Conservation (phyloP, 2,329 filamentous ascomycete genomes). For the Cladophialophora psammophila region DNA sequence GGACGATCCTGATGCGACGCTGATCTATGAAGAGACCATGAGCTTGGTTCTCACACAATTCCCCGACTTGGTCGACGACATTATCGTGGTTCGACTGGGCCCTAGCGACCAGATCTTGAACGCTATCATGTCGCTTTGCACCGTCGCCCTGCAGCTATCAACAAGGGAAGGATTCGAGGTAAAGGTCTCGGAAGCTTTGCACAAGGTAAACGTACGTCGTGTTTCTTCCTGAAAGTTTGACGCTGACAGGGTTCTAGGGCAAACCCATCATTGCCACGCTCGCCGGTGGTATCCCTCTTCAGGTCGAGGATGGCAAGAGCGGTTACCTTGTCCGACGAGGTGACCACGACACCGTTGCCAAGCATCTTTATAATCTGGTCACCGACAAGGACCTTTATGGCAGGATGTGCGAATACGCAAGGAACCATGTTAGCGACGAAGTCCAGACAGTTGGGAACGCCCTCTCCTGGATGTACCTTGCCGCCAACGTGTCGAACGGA, state of each 20-base stretch:
- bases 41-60: slow-evolving; percentile 70
- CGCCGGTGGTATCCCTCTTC: slow-evolving; percentile 81
- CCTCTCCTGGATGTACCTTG: slow-evolving; percentile 79
- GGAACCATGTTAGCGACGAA: slow-evolving; percentile 76
- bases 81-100: slow-evolving; percentile 78
- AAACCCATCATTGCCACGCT: slow-evolving; percentile 77
- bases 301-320: slow-evolving; percentile 74
- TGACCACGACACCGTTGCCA: slow-evolving; percentile 73
- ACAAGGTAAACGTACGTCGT: slow-evolving; percentile 57
- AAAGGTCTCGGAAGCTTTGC: slow-evolving; percentile 83
- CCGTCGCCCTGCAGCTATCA: slow-evolving; percentile 78
- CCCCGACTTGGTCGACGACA: slow-evolving; percentile 67
- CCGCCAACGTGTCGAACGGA: slow-evolving; percentile 68
- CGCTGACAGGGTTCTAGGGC: slow-evolving; percentile 50
- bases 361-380: slow-evolving; percentile 71
- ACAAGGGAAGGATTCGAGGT: slow-evolving; percentile 86
- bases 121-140: slow-evolving; percentile 73
- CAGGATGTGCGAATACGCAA: slow-evolving; percentile 70
- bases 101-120: slow-evolving; percentile 84
- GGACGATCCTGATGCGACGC: slow-evolving; percentile 77
- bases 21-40: slow-evolving; percentile 76
- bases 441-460: slow-evolving; percentile 82
- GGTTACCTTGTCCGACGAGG: slow-evolving; percentile 77
- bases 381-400: slow-evolving; percentile 69
- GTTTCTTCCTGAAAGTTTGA: neutral